phyloP scores from a whole-genome alignment of 75 land plant genomes.

The Larix kaempferi region DNA sequence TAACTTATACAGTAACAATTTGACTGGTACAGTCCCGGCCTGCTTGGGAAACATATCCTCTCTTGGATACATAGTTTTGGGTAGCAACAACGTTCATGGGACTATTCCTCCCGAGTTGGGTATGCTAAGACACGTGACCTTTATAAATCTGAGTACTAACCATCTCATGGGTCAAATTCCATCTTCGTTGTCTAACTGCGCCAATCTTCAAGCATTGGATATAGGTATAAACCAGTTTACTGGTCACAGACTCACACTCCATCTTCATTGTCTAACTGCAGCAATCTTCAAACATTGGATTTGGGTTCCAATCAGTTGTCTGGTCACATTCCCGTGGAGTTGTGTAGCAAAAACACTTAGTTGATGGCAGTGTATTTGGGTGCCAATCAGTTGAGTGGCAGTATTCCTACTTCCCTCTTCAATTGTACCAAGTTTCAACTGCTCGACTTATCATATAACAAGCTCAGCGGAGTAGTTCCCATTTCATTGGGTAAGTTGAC shows the following conservation, averaged over 20 bases:
- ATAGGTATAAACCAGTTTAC: too few relatives aligned
- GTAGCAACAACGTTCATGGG: conserved; percentile 64
- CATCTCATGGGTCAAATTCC: background rate
- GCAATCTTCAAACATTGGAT: background rate
- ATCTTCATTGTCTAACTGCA: too few relatives aligned
- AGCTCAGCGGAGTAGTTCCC: background rate
- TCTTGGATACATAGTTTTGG: conserved; percentile 52
- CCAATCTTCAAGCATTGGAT: too few relatives aligned
- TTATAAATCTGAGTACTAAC: background rate
- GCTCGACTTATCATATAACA: background rate
- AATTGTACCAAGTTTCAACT: background rate
- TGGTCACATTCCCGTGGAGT: background rate
- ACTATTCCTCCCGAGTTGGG: conserved; percentile 35
- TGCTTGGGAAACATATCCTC: conserved; percentile 52
- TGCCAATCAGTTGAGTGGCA: background rate
- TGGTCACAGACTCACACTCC: too few relatives aligned
- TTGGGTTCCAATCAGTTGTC: background rate
- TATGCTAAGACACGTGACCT: background rate
- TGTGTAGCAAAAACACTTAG: background rate
- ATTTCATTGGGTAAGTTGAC: background rate
- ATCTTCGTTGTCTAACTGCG: background rate
- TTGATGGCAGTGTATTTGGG: background rate
- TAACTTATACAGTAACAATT: conserved; percentile 56
- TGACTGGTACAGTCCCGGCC: conserved; percentile 65
- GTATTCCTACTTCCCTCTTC: background rate